phyloP scores from a whole-genome alignment of 116 monocot genomes.

The Iris pallida region DNA sequence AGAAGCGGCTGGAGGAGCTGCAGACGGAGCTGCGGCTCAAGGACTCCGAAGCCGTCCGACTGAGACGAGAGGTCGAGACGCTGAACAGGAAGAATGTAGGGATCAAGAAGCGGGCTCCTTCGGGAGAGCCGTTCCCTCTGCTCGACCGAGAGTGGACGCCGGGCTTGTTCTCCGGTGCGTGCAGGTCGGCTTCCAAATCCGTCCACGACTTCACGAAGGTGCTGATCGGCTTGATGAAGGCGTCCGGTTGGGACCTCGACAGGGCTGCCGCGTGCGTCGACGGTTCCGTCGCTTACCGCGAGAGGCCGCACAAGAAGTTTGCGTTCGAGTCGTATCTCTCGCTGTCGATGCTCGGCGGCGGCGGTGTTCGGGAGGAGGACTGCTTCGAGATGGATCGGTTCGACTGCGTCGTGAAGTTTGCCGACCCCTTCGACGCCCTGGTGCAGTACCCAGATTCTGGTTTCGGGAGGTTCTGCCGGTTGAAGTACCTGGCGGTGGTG shows the following conservation, averaged over 20 bases:
- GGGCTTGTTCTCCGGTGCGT: conserved; percentile 21
- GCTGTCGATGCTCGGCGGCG: conserved; percentile 22
- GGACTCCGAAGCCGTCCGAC: conserved; percentile 37
- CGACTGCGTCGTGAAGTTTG: conserved; percentile 31
- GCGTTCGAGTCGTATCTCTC: conserved; percentile 63
- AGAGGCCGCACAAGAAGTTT: conserved; percentile 72
- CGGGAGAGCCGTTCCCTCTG: conserved; percentile 7
- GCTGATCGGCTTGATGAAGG: conserved; percentile 52
- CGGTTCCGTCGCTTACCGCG: conserved; percentile 11
- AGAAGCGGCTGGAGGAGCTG: conserved; percentile 25
- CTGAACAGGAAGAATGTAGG: conserved; percentile 26
- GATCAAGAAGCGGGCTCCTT: neutral
- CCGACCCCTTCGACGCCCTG: conserved; percentile 58
- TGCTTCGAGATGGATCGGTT: conserved; percentile 25
- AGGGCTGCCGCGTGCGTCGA: conserved; percentile 21
- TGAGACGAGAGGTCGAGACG: conserved; percentile 39
- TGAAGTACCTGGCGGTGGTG: conserved; percentile 36
- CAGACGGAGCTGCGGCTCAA: conserved; percentile 22
- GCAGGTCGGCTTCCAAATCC: conserved; percentile 31
- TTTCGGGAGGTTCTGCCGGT: conserved; percentile 51
- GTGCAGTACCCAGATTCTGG: conserved; percentile 43
- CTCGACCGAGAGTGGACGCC: conserved; percentile 20
- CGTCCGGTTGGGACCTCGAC: conserved; percentile 60
- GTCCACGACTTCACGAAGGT: conserved; percentile 65
- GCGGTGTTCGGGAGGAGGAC: neutral